Base-by-base conservation (phyloP, 768 basidiomycete genomes). In the Suillus spraguei region DNA sequence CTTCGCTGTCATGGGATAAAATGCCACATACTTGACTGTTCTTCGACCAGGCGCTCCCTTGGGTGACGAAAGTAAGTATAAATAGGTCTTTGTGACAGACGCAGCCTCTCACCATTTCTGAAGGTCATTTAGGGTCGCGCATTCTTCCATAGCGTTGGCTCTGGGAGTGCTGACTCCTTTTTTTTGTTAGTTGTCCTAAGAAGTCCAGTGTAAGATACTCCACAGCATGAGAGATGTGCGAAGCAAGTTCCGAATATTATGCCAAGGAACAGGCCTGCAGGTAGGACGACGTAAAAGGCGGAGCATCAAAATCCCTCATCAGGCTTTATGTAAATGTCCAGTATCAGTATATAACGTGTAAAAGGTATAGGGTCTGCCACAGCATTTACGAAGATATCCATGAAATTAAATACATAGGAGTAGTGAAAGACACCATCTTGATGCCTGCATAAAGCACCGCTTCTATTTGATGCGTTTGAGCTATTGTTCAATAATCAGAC, bases 381-480 rank as follows among this genome's bases (percentile, higher is more conserved):
- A 53, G 20, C 52, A 33, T n/a, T 53, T 53, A 53, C 52, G 20
- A 56, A 56, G 24, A 6, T 39, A 24, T 56, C 55, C 55, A 36
- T 56, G 38, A 17, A 17, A 56, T 39, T 56, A 56, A 38, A 39
- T 39, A 56, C 55, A 56, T 36, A 56, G 10, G 38, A 56, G 14
- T 36, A 56, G 36, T 24, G 22, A 56, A 38, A 56, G 36, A 39
- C 16, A 38, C 4, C 54, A 55, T 38, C 36, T 55, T 24, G 10
- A 39, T 39, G 28, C 38, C 22, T 38, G 38, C 16, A 38, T 16
- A 38, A 24, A 35, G 38, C 24, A 56, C n/a, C 13, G 36, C 13
- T 24, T 46, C 63, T 74, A 88, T 73, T 85, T 85, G 71, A 89
- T 85, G 67, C 72, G 82, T 76, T 86, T 88, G 75, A 88, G 84